phyloP scores from a whole-genome alignment of 352 stramenopile genomes.

The Salisapilia sapeloensis region DNA sequence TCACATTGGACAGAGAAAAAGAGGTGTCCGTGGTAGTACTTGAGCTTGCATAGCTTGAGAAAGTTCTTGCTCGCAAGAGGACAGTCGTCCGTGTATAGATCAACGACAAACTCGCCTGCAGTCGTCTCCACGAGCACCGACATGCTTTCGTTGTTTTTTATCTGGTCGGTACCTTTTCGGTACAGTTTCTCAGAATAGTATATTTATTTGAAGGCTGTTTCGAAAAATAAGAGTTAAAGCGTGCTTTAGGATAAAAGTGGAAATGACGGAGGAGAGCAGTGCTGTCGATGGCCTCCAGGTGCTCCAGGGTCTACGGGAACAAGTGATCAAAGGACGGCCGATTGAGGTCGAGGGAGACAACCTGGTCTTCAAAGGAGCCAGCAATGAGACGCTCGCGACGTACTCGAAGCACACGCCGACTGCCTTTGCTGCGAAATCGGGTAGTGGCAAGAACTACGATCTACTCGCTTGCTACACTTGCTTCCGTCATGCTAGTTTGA shows the following conservation, averaged over 20 bases:
- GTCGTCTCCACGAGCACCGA: constrained; percentile 89
- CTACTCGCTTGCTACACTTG: constrained; percentile 65
- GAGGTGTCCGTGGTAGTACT: constrained; percentile 89
- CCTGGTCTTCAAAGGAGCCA: constrained; percentile 36
- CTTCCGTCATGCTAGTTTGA: constrained; percentile 49
- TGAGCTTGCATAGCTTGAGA: constrained; percentile 90
- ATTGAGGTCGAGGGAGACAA: constrained; percentile 35
- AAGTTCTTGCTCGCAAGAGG: constrained; percentile 85
- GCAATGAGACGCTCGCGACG: constrained; percentile 20
- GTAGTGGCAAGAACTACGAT: constrained; percentile 65
- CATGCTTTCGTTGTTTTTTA: constrained; percentile 46
- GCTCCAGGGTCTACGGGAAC: constrained; percentile 32
- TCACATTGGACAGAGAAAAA: constrained; percentile 95
- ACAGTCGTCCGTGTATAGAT: constrained; percentile 78
- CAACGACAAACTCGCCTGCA: constrained; percentile 81
- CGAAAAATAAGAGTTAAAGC: too few relatives aligned
- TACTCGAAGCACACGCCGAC: constrained; percentile 51
- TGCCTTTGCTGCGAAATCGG: constrained; percentile 68
- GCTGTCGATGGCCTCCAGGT: constrained; percentile 6
- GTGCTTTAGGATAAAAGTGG: constrained; percentile 4
- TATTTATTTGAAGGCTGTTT: too few relatives aligned
- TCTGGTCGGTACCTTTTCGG: too few relatives aligned
- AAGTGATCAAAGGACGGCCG: constrained; percentile 57
- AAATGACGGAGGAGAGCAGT: neutral
- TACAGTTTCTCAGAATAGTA: too few relatives aligned